Percentiles rank a stretch among this genome's conserved stretches.
Conservation (phyloP, 495 filamentous ascomycete genomes). For the Antarctomyces pellizariae region DNA sequence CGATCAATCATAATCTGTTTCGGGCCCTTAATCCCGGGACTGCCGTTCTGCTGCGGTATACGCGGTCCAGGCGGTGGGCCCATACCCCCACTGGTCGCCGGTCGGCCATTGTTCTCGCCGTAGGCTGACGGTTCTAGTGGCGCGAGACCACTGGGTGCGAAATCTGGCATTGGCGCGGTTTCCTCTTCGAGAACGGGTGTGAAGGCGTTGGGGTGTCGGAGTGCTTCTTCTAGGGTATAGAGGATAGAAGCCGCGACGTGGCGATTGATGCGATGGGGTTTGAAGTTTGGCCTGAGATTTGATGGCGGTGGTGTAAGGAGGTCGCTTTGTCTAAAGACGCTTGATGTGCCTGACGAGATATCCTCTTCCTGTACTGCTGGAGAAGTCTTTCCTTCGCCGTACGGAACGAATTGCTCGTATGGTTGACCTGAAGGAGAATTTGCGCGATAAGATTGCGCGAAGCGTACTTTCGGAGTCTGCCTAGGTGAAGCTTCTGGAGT, state of each 20-base stretch:
- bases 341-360: not conserved
- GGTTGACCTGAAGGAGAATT: no score
- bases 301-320: conserved; percentile 4
- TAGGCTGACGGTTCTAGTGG: conserved; percentile 22
- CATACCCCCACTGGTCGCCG: no score
- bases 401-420: no score
- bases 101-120: conserved; percentile 14
- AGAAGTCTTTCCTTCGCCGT: no score
- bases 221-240: conserved; percentile 75
- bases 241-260: conserved; percentile 40
- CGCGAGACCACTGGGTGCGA: conserved; percentile 24
- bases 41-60: no score
- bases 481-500: no score
- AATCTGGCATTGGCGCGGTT: conserved; percentile 84
- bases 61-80: no score
- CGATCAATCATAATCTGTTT: conserved; percentile 59
- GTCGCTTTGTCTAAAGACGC: conserved; percentile 2
- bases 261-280: conserved; percentile 8
- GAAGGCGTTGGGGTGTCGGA: conserved; percentile 64
- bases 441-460: no score
- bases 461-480: no score
- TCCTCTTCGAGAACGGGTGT: conserved; percentile 69
- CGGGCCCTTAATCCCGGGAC: conserved; percentile 27
- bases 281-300: conserved; percentile 5
- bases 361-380: not conserved